These are phyloP conservation scores for Cladophialophora chaetospira DNA, from an alignment of 2,329 filamentous ascomycete genomes.

Conservation along the genomic window DNA sequence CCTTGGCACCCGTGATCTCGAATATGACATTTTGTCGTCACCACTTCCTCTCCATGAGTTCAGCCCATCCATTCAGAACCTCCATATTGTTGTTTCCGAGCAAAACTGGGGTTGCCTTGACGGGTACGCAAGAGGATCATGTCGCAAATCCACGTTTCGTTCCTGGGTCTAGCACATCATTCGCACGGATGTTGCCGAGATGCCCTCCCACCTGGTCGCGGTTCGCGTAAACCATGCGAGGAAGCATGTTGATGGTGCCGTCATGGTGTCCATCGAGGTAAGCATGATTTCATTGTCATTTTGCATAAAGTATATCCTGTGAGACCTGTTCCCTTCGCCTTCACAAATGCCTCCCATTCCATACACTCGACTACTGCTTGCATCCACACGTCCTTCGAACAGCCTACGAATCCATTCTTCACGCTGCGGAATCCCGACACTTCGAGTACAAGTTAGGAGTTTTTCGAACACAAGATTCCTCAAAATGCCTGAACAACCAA, in stretches of 20 bases:
- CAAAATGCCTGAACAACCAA: constrained; percentile 44
- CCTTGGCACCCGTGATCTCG: background rate
- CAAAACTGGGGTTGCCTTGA: background rate
- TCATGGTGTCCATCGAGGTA: background rate
- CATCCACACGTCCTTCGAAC: background rate
- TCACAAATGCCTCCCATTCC: background rate
- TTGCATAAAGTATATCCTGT: background rate
- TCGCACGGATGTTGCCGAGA: background rate
- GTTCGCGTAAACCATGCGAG: background rate
- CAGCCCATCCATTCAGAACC: background rate
- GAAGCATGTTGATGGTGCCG: background rate
- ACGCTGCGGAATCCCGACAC: background rate
- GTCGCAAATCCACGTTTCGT: background rate
- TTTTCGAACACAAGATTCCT: constrained; percentile 14
- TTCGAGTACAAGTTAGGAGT: background rate
- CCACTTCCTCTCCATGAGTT: constrained; percentile 3
- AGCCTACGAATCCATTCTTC: background rate
- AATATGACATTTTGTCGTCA: constrained; percentile 1
- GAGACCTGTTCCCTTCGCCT: background rate
- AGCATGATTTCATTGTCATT: constrained; percentile 3
- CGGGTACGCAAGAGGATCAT: background rate
- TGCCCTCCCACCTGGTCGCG: background rate
- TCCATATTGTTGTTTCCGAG: background rate
- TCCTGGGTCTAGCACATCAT: background rate
- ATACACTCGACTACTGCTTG: background rate